Evolutionary conservation across 2,329 filamentous ascomycete genomes (phyloP).

Genomic region (Cercospora sesami): DNA sequence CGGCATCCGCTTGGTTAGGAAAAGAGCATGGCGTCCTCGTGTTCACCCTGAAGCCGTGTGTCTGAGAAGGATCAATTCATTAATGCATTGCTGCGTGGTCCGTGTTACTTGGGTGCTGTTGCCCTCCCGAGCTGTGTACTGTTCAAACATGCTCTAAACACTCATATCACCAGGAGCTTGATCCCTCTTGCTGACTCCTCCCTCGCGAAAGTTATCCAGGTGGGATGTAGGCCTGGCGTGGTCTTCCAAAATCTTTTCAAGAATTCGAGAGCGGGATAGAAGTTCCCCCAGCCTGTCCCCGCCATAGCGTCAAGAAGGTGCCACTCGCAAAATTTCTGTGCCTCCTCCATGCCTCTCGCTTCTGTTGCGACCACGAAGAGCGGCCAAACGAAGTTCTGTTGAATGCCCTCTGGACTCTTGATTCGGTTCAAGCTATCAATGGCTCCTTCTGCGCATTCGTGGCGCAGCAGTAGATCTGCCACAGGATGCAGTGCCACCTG

Average conservation of each 20-base stretch:
- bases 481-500: conserved; percentile 9
- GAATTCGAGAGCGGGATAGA: conserved; percentile 9
- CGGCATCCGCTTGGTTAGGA: background rate
- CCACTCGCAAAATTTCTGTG: conserved; percentile 8
- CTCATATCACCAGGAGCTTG: background rate
- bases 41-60: background rate
- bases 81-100: conserved; percentile 6
- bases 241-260: conserved; percentile 14
- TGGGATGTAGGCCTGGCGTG: conserved; percentile 1
- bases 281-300: conserved; percentile 5
- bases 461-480: background rate
- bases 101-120: background rate
- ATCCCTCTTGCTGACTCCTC: conserved; percentile 9
- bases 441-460: conserved; percentile 9
- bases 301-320: conserved; percentile 7
- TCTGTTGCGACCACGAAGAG: conserved; percentile 13
- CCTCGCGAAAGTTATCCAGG: conserved; percentile 3
- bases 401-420: background rate
- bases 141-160: background rate
- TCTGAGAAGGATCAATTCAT: background rate
- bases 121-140: conserved; percentile 7
- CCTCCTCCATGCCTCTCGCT: conserved; percentile 1
- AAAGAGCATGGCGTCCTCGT: background rate
- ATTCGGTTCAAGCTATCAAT: conserved; percentile 10
- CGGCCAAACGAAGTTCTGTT: conserved; percentile 13